phyloP scores from a whole-genome alignment of 108 stramenopile genomes.

The Fragilaria crotonensis region DNA sequence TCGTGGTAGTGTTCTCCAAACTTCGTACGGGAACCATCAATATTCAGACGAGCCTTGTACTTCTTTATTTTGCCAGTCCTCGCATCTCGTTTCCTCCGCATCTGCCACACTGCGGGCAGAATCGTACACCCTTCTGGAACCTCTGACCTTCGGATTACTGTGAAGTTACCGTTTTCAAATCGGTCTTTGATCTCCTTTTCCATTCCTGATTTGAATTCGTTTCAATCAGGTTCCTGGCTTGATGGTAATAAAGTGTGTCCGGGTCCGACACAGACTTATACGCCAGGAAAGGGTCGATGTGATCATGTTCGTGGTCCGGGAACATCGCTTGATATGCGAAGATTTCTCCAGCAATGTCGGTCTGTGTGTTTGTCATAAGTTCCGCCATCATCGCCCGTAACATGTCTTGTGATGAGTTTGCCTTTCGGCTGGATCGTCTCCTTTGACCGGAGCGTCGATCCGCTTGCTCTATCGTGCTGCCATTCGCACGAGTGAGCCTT shows the following conservation, averaged over 20 bases:
- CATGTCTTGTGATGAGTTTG: no score
- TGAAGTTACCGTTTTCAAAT: slow-evolving; percentile 1
- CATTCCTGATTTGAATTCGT: background rate
- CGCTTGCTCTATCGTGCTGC: no score
- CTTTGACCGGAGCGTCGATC: no score
- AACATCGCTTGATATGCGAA: background rate
- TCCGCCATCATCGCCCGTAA: slow-evolving; percentile 7
- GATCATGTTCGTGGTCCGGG: background rate
- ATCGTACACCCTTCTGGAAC: background rate
- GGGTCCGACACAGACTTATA: slow-evolving; percentile 9
- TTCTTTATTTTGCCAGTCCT: slow-evolving; percentile 9
- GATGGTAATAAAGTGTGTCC: slow-evolving; percentile 18
- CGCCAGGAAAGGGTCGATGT: slow-evolving; percentile 1
- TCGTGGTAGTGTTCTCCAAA: slow-evolving; percentile 22
- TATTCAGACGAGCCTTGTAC: slow-evolving; percentile 7
- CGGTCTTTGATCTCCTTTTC: slow-evolving; percentile 3
- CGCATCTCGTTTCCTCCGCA: slow-evolving; percentile 3
- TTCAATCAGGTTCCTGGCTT: slow-evolving; percentile 5
- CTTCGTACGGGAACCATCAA: slow-evolving; percentile 24
- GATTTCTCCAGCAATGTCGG: background rate
- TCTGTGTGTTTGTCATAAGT: background rate
- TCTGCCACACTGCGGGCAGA: slow-evolving; percentile 8
- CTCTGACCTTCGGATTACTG: background rate
- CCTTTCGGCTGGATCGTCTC: no score
- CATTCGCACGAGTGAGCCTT: no score